Evolutionary conservation across 148 eudicot species (phyloP).

Genomic region (Cornus florida): DNA sequence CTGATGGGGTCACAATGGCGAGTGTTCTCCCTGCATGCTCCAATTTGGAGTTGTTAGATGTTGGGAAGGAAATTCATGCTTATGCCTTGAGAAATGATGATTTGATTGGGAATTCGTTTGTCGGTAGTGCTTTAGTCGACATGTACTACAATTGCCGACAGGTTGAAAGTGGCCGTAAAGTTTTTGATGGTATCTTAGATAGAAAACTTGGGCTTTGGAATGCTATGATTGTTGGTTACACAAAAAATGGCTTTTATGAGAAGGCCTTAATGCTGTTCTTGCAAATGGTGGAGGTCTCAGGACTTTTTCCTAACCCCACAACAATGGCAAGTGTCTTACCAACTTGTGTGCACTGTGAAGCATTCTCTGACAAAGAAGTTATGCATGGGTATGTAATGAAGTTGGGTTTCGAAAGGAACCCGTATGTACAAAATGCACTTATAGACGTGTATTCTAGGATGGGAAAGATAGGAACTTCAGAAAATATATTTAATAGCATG

Average conservation of each 20-base stretch:
- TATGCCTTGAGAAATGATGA: constrained; percentile 54
- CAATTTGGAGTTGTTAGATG: constrained; percentile 67
- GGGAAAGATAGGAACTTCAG: constrained; percentile 53
- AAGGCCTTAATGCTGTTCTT: no score
- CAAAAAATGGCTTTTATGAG: no score
- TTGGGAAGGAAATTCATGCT: constrained; percentile 87
- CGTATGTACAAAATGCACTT: constrained; percentile 73
- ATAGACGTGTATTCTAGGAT: constrained; percentile 89
- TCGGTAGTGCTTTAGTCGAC: constrained; percentile 80
- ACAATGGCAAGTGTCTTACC: constrained; percentile 86
- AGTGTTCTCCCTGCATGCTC: no score
- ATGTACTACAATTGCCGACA: constrained; percentile 87
- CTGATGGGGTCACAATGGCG: no score
- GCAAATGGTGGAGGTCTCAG: no score
- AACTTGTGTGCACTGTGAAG: constrained; percentile 65
- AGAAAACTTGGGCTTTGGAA: constrained; percentile 81
- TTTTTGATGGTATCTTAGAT: no score
- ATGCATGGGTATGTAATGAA: constrained; percentile 77
- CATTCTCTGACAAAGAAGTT: constrained; percentile 55
- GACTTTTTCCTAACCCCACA: no score
- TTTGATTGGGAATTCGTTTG: constrained; percentile 62
- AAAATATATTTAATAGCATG: constrained; percentile 60
- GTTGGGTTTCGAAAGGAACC: constrained; percentile 58
- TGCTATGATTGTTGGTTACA: constrained; percentile 87
- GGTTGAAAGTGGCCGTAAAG: constrained; percentile 56